phyloP scores from a whole-genome alignment of 1,284 basidiomycete genomes.

The Spongiforma sp. region DNA sequence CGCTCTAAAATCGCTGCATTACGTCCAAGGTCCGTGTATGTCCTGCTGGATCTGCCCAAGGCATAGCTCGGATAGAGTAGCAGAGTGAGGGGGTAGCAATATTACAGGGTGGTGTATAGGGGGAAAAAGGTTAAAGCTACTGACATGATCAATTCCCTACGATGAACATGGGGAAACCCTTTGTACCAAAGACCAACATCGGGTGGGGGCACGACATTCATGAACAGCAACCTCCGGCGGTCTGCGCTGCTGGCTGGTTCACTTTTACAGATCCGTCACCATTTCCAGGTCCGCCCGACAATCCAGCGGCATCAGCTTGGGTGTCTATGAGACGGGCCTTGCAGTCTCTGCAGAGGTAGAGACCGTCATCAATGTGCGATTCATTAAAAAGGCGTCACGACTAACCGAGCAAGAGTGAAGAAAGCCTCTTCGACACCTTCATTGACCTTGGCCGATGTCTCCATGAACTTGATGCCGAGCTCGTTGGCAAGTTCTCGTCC shows the following conservation, averaged over 20 bases:
- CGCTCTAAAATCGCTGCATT: not conserved
- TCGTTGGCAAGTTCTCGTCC: conserved; percentile 85
- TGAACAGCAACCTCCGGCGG: conserved; percentile 62
- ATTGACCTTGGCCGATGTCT: conserved; percentile 98
- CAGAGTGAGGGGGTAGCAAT: conserved; percentile 12
- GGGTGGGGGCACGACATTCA: conserved; percentile 31
- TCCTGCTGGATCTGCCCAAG: not conserved
- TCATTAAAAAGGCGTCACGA: conserved; percentile 11
- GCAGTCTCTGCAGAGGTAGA: conserved; percentile 86
- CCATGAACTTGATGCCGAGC: conserved; percentile 95
- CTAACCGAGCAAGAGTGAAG: conserved; percentile 94
- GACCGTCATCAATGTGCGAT: not conserved
- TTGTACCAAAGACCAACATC: conserved; percentile 11
- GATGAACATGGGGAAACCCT: conserved; percentile 10
- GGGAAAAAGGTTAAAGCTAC: conserved; percentile 12
- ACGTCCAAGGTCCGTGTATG: not conserved
- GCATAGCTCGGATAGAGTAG: conserved; percentile 3
- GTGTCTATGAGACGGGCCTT: conserved; percentile 98
- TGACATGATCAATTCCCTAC: conserved; percentile 12
- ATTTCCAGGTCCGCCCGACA: conserved; percentile 45
- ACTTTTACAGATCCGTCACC: conserved; percentile 67
- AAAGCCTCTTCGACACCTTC: conserved; percentile 99
- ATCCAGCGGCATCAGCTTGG: conserved; percentile 71
- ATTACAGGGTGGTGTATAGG: conserved; percentile 29
- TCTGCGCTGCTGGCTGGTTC: conserved; percentile 57